A percentile compares a stretch with the other conserved stretches of the same genome.
Conservation (phyloP, 2,329 filamentous ascomycete species). For the Phoma sp. region DNA sequence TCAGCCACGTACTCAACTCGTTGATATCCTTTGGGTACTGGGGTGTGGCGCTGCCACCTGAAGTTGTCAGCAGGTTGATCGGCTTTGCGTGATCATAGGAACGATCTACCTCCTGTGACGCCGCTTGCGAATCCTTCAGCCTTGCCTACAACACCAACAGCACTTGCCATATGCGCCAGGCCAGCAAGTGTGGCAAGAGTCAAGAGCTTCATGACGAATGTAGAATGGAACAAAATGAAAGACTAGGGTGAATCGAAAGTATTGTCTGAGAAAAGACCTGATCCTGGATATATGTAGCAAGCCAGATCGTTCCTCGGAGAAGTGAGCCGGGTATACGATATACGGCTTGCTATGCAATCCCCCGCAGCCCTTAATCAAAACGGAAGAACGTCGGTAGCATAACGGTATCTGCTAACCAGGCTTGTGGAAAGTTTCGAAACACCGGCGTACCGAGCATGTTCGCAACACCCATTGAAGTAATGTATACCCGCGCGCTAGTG, state of each 20-base stretch:
- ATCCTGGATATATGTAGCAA: neutral
- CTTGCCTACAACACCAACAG: slow-evolving; percentile 12
- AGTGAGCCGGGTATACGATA: neutral
- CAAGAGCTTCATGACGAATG: slow-evolving; percentile 8
- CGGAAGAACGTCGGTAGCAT: neutral
- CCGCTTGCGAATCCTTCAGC: slow-evolving; percentile 18
- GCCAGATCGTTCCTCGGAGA: neutral
- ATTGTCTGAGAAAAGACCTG: neutral
- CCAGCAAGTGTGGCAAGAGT: slow-evolving; percentile 12
- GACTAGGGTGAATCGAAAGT: neutral
- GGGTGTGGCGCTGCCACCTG: slow-evolving; percentile 13
- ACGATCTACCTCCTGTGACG: slow-evolving; percentile 13
- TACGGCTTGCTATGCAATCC: neutral
- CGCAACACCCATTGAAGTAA: neutral
- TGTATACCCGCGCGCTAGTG: slow-evolving; percentile 7
- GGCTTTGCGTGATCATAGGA: neutral
- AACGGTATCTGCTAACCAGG: neutral
- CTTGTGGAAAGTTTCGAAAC: neutral
- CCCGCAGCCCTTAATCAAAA: neutral
- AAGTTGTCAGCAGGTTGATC: neutral
- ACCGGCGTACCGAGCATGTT: neutral
- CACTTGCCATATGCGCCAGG: slow-evolving; percentile 15
- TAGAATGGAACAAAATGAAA: slow-evolving; percentile 4
- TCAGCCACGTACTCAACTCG: slow-evolving; percentile 29
- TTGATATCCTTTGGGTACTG: slow-evolving; percentile 15